A percentile compares a stretch with the other conserved stretches of the same genome.
These are phyloP conservation scores for Brassica nigra DNA, from an alignment of 345 rosid genomes.

Conservation along the genomic window DNA sequence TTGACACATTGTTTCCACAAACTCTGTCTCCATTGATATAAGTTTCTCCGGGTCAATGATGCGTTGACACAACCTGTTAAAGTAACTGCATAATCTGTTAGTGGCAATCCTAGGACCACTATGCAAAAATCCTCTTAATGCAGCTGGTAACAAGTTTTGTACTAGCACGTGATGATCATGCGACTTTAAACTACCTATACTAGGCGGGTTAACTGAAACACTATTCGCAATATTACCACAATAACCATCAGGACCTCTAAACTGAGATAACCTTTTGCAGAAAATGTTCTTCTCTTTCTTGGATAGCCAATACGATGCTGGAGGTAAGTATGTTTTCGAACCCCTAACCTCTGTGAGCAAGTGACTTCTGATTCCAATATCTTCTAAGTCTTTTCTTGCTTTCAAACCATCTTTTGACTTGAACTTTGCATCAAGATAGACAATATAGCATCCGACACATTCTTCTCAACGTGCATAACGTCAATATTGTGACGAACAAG, in stretches of 20 bases:
- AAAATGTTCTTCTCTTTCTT: neutral
- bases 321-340: neutral
- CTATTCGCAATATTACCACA: neutral
- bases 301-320: neutral
- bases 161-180: neutral
- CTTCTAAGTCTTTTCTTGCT: neutral
- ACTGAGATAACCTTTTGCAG: neutral
- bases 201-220: neutral
- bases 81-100: neutral
- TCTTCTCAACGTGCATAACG: neutral
- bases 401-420: neutral
- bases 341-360: neutral
- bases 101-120: neutral
- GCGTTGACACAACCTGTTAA: neutral
- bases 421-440: neutral
- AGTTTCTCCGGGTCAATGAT: neutral
- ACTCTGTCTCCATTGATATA: neutral
- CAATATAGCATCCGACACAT: neutral
- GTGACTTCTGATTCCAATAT: neutral
- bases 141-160: neutral
- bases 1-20: neutral
- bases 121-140: neutral
- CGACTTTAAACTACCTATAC: neutral
- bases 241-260: neutral
- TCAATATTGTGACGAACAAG: neutral